Evolutionary conservation across 2,329 filamentous ascomycete genomes (phyloP), one percentile per base, ranked within the genome.

Genomic region (Penicillium sp.): DNA sequence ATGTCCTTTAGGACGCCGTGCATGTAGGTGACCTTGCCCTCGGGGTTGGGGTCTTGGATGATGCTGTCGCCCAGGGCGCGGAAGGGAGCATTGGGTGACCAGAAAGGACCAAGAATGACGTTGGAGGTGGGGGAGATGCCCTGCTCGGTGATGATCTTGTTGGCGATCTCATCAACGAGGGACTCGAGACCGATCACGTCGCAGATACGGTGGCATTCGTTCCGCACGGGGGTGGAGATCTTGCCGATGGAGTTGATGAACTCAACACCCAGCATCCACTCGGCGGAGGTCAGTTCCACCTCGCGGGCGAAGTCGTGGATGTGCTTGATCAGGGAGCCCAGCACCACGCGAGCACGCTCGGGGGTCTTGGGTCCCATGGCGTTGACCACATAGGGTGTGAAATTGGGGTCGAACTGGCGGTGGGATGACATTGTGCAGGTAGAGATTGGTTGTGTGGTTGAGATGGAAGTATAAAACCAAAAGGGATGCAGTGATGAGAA

Each of bases 131-230:
- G 83, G 45, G 76, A 72, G 46, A 78, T 73, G n/a, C 62, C 63
- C 41, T 76, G 74, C 42, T 84, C 79, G 50, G 79, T 78, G 58
- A 81, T 69, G 43, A 78, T 71, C 53, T 80, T 80, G 68, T 83
- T 83, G 49, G 83, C 84, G 58, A 91, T 89, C 62, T 90, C 84
- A 61, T 90, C 86, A 33, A 89, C 85, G n/a, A 86, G 77, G 6
- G 74, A 73, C 58, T 89, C 86, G 15, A 89, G 73, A 14, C 85
- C 86, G 27, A 88, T 73, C 28, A 89, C 77, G 60, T 89, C 85
- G 40, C 75, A 86, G 16, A 89, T 73, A 39, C 84, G 77, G 67
- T 85, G 82, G 34, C 81, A 77, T 70, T 90, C 86, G 65, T 90
- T 88, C 43, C 86, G 75, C 53, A 79, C 83, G 60, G 77, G 76